Evolutionary conservation across 306 rosid genomes (phyloP), one percentile per base, ranked within the genome.

Genomic region (Crotalaria pallida): DNA sequence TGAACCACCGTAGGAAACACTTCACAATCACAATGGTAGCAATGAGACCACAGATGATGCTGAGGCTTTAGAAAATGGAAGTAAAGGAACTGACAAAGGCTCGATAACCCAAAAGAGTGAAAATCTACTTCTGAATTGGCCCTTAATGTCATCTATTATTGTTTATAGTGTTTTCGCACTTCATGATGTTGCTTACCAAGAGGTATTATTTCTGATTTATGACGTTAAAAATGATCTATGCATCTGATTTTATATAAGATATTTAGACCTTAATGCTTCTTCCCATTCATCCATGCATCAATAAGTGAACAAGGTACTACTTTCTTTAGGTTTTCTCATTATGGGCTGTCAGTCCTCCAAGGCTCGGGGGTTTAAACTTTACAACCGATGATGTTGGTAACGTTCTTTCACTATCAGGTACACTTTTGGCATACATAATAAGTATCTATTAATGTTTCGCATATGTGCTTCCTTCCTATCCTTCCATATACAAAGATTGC

Each of bases 131-230:
- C 52, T 58, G 76, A 94, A 94, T 69, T 90, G 96, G 98, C 90
- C 96, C 10, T 80, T 90, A 68, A 90, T 94, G 94, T 90, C 97
- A 74, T 64, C 92, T 40, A 78, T 90, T 74, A 44, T 90, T 55
- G 83, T 65, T 74, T 85, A 85, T 70, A 83, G 85, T 68, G 41
- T 87, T 22, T 85, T 90, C 75, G 58, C 97, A 60, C 95, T 90
- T 71, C 95, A 90, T 67, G 95, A 90, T 70, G 71, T 87, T 83
- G 97, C 96, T 56, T 94, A 87, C 57, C 77, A 80, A 55, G 98
- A 90, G 97, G 98, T 92, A 83, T 60, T 41, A 29, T 29, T 29
- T 29, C 34, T 29, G 6, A 6, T 4, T 29, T 4, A 29, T 29
- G 34, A 38, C n/a, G 53, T 65, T 58, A 49, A 13, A 45, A 7